Base-by-base conservation (phyloP, 2,329 filamentous ascomycete species). In the Phialocephala subalpina region DNA sequence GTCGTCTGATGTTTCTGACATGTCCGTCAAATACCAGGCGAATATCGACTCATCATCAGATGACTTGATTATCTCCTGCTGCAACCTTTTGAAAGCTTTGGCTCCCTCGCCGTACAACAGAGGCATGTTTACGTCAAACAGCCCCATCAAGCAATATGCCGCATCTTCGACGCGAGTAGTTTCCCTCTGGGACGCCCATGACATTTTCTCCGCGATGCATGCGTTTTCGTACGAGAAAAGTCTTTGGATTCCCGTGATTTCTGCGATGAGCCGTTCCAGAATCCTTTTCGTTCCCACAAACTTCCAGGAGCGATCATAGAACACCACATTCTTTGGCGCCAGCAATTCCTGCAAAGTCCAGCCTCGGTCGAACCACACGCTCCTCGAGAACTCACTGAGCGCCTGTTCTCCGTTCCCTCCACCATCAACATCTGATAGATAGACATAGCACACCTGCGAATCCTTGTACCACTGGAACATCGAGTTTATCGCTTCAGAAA, bases 11-110 rank as follows among this genome's bases (percentile, higher is more conserved):
- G 18, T 14, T 20, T 38, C 18, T 25, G 47, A 4, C 20, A n/a
- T 18, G 4, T 18, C 27, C 3, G 20, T 25, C 2, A 3, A 11
- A 6, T 36, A 11, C 75, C 73, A 76, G 12, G 71, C 73, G 11
- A 80, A 76, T 1, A 80, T 70, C 3, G 73, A 77, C 52, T 80
- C 74, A 63, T 80, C 78, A 14, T 75, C 72, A 0, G 76, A 71
- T 18, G 58, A 66, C 60, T 74, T 76, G 27, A 80, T 66, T 16
- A 80, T 77, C 29, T 78, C 77, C 47, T 77, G 69, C 59, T 79
- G 77, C 2, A 80, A 64, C 11, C 78, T 72, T 2, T 72, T 59
- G 59, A 78, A 80, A 16, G 78, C 76, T 36, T 68, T 74, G 36
- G 33, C 56, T 4, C 77, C 76, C 36, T 79, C 78, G 1, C 78